Percentiles rank a stretch among this genome's conserved stretches.
Conservation (phyloP, 2,329 filamentous ascomycete species). For the Elsinoe perseae region DNA sequence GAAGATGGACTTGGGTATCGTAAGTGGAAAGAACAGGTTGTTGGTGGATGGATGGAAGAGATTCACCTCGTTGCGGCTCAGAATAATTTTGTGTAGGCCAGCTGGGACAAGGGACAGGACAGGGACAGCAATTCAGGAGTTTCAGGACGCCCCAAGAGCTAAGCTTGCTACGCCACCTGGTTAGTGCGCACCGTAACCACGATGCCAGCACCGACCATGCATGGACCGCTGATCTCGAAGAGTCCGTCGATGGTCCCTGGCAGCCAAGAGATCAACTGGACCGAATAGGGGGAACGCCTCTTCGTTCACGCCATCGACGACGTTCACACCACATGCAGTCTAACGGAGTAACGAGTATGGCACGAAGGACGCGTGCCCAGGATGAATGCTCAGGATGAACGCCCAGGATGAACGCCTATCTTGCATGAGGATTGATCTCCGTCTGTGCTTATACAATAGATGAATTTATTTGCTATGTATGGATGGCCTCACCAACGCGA, state of each 20-base stretch:
- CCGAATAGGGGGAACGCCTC: too few relatives aligned
- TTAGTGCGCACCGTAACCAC: too few relatives aligned
- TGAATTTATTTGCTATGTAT: too few relatives aligned
- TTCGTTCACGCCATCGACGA: too few relatives aligned
- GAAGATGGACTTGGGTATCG: constrained; percentile 17
- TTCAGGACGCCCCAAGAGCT: too few relatives aligned
- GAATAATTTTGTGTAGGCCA: not conserved
- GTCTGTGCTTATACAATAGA: not conserved
- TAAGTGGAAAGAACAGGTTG: not conserved
- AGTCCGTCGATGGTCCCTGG: not conserved
- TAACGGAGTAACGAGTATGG: not conserved
- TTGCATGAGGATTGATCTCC: not conserved
- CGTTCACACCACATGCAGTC: too few relatives aligned
- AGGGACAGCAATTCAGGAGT: not conserved
- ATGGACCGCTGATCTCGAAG: not conserved
- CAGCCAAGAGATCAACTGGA: not conserved
- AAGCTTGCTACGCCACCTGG: not conserved
- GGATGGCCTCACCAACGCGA: constrained; percentile 2
- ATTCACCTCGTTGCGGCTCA: not conserved
- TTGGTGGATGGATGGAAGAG: constrained; percentile 10
- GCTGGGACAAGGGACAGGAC: not conserved
- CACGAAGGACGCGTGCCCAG: not conserved
- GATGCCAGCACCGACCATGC: too few relatives aligned
- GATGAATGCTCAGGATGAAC: not conserved
- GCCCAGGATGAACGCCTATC: constrained; percentile 3